Percentiles rank a stretch among this genome's conserved stretches.
Conservation (phyloP, 2,329 filamentous ascomycete genomes). For the Akanthomyces muscarius region DNA sequence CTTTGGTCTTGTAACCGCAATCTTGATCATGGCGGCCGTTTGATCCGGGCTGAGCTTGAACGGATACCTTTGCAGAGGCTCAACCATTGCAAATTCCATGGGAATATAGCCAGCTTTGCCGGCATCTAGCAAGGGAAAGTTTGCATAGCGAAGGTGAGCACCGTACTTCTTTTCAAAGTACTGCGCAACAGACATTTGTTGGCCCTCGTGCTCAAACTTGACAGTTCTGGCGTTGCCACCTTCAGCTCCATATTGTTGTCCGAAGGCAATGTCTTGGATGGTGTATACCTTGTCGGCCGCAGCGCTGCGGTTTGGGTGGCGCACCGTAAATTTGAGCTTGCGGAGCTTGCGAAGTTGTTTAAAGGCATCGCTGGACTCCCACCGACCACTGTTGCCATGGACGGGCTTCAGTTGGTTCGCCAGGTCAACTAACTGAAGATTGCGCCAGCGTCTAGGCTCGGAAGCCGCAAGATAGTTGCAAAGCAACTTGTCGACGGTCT, state of each 20-base stretch:
- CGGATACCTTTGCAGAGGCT: slow-evolving; percentile 55
- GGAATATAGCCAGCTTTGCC: slow-evolving; percentile 54
- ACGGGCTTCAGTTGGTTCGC: slow-evolving; percentile 34
- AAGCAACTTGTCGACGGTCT: slow-evolving; percentile 36
- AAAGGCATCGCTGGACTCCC: slow-evolving; percentile 47
- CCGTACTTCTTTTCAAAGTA: slow-evolving; percentile 57
- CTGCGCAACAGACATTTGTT: slow-evolving; percentile 45
- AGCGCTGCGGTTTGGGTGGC: slow-evolving; percentile 43
- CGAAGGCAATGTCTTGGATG: slow-evolving; percentile 48
- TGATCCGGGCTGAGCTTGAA: slow-evolving; percentile 60
- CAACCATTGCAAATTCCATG: slow-evolving; percentile 55
- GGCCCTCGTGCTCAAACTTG: slow-evolving; percentile 50
- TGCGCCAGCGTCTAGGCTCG: slow-evolving; percentile 27
- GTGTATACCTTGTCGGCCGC: slow-evolving; percentile 46
- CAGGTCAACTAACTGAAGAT: slow-evolving; percentile 26
- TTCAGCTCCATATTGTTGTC: slow-evolving; percentile 37
- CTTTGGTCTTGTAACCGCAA: slow-evolving; percentile 74
- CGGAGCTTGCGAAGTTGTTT: slow-evolving; percentile 50
- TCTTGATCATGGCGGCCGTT: slow-evolving; percentile 86
- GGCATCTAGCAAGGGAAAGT: slow-evolving; percentile 56
- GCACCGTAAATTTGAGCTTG: slow-evolving; percentile 54
- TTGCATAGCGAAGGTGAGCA: slow-evolving; percentile 41
- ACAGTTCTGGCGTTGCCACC: slow-evolving; percentile 50
- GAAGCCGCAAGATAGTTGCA: slow-evolving; percentile 32
- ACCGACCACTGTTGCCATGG: slow-evolving; percentile 23